phyloP scores from a whole-genome alignment of 2,329 filamentous ascomycete genomes.

The Huntiella decipiens region DNA sequence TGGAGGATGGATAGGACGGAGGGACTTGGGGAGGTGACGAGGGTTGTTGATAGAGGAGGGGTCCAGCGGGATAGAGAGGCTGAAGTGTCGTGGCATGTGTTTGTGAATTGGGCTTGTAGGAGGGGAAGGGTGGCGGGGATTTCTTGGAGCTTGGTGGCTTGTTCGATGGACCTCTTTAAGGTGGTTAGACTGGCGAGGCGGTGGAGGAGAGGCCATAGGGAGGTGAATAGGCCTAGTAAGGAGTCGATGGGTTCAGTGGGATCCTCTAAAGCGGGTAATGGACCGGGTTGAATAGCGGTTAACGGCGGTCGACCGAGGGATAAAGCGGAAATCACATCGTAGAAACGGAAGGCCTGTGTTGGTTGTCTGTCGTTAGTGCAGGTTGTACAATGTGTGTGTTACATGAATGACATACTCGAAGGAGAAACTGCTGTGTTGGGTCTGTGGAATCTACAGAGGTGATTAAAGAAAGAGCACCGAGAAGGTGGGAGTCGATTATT shows the following conservation, averaged over 20 bases:
- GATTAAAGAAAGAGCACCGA: constrained; percentile 43
- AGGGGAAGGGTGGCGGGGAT: constrained; percentile 27
- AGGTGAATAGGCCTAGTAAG: constrained; percentile 41
- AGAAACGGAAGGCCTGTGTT: constrained; percentile 40
- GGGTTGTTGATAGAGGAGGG: constrained; percentile 17
- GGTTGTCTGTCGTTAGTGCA: neutral
- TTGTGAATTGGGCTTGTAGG: constrained; percentile 30
- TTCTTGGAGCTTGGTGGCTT: constrained; percentile 21
- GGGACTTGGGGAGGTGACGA: constrained; percentile 18
- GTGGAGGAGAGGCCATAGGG: constrained; percentile 44
- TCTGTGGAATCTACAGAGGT: constrained; percentile 21
- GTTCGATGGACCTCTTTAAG: constrained; percentile 32
- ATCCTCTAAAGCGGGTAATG: constrained; percentile 23
- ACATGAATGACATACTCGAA: constrained; percentile 26
- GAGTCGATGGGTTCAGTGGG: constrained; percentile 33
- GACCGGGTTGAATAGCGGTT: constrained; percentile 24
- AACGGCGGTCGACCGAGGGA: constrained; percentile 36
- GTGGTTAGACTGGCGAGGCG: constrained; percentile 35
- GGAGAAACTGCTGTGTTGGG: constrained; percentile 36
- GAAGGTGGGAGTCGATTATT: constrained; percentile 41
- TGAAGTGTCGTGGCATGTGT: constrained; percentile 35
- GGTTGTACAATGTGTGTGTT: neutral
- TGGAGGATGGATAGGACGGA: constrained; percentile 35
- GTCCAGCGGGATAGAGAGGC: constrained; percentile 35
- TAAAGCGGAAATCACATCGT: constrained; percentile 44